Evolutionary conservation across 495 filamentous ascomycete species (phyloP), one percentile per base, ranked within the genome.

Genomic region (Niebla homalea): DNA sequence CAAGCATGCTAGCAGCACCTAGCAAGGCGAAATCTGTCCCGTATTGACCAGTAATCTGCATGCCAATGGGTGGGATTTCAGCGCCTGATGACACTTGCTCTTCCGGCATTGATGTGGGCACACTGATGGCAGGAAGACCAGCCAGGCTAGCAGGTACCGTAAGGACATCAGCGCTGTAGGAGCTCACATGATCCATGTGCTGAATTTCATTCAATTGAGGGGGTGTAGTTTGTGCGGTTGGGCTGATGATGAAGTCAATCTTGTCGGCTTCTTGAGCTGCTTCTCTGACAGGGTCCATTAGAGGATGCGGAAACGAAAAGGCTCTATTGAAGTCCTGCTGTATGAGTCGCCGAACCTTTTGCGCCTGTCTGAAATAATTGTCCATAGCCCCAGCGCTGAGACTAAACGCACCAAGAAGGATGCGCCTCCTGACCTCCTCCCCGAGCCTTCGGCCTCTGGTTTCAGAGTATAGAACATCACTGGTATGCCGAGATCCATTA

Each of bases 291-390:
- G 70, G 66, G 18, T 66, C 55, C 41, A 73, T 63, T 22, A 97
- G 72, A 6, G 80, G 81, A 62, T 95, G 85, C 4, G 66, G 64
- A 25, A 79, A 60, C 12, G 62, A 57, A 59, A 99, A 97, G 3
- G 84, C 78, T 11, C 76, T 60, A 59, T 96, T 77, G 58, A 99
- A 97, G 56, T 98, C 93, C 19, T 69, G 64, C 62, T 85, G 79
- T 5, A 99, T 86, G 12, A 96, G 70, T 43, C 87, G 75, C 3
- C 92, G 83, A 41, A 95, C 77, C 49, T 79, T 79, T 63, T 99
- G 92, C 46, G 92, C 92, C 63, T 95, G 79, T 46, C 94, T 78
- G 62, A 99, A 99, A 63, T 97, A 96, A 60, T 97, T 97, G 58
- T 94, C 84, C 52, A 93, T 93, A 11, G 88, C 87, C 54, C 82